Conservation (phyloP, 1,139 yeast genomes). For the Saccharomyces hybrid region DNA sequence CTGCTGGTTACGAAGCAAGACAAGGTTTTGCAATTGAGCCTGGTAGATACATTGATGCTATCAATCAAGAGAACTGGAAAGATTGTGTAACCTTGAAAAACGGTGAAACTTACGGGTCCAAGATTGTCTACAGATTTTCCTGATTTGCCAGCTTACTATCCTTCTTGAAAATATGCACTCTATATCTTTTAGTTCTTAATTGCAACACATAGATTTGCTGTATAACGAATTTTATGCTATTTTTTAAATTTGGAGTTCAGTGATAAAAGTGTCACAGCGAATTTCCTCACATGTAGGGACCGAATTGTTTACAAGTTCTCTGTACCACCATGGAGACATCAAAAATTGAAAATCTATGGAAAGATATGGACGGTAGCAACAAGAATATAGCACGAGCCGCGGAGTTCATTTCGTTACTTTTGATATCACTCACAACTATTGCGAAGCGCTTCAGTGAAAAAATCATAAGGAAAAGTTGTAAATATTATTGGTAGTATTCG, state of each 20-base stretch:
- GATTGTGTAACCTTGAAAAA: slow-evolving; percentile 45
- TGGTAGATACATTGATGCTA: slow-evolving; percentile 52
- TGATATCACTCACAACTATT: neutral
- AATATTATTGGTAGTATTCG: no score
- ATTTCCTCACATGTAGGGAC: neutral
- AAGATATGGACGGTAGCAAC: neutral
- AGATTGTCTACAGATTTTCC: slow-evolving; percentile 34
- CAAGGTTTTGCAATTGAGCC: slow-evolving; percentile 62
- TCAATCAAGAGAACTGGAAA: slow-evolving; percentile 43
- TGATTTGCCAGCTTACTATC: slow-evolving; percentile 1
- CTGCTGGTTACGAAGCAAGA: slow-evolving; percentile 37
- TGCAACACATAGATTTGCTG: neutral
- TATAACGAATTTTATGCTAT: neutral
- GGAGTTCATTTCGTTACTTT: neutral
- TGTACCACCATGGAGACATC: neutral
- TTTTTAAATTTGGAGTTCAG: no score
- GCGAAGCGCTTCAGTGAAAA: neutral
- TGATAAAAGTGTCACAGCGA: no score
- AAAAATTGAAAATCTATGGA: no score
- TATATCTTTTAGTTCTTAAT: neutral
- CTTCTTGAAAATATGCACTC: neutral
- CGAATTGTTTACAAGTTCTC: neutral
- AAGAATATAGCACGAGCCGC: neutral
- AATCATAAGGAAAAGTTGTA: neutral
- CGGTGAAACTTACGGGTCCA: slow-evolving; percentile 51